Evolutionary conservation across 179 eudicot species (phyloP), one percentile per base, ranked within the genome.

Genomic region (Sideroxylon spinosum): DNA sequence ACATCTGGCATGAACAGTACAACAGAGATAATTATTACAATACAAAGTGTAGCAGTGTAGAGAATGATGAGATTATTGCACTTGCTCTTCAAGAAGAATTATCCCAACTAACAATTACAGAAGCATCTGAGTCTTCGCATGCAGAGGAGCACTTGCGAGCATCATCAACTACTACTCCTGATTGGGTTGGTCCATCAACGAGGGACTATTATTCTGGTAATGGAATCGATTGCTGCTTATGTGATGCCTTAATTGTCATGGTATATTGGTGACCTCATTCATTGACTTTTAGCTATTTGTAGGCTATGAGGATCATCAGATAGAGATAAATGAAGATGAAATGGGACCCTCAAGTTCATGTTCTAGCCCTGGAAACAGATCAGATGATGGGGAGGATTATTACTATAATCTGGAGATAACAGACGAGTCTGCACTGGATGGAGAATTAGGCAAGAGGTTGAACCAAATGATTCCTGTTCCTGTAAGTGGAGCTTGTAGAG

Each of bases 401-500:
- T 81, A 78, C 52, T 88, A 86, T 76, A 75, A 79, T 84, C 78
- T 95, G 78, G 91, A 89, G 59, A 80, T 87, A 81, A 72, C 89
- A 55, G 89, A 89, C 37, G 94, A 88, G 76, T 85, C 81, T 60
- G 86, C 84, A 37, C 85, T 91, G 83, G 98, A 94, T 87, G 98
- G 97, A 82, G 98, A 94, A 88, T 84, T 94, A 78, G 93, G 92
- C 73, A 93, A 88, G 88, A 89, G 97, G 81, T 73, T 94, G 78
- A 82, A 88, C 78, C 94, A 90, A 80, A 84, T 94, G 93, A 73
- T 82, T 57, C 88, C 92, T 68, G 87, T 94, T 83, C 97, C 97
- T 79, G 98, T 93, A 88, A 89, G 97, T 87, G 56, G n/a, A 23
- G 46, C 76, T 81, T 53, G 5, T 49, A 32, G 78, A 46, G 66